Evolutionary conservation across 108 stramenopile genomes (phyloP).

Genomic region (Skeletonema marinoi): DNA sequence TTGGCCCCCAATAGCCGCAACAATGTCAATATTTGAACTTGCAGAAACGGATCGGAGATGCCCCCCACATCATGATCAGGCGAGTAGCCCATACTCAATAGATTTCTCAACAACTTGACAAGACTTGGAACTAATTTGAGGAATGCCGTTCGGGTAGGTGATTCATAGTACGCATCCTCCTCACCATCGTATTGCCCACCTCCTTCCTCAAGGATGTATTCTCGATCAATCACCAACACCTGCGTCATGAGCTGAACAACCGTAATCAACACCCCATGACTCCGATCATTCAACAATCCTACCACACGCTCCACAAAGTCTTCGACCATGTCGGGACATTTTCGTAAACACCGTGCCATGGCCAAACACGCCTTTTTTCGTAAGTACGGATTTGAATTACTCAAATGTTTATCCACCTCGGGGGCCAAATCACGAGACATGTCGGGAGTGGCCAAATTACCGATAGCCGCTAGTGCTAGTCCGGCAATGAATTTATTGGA

Average conservation of each 20-base stretch:
- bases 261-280: slow-evolving; percentile 96
- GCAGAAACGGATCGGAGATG: slow-evolving; percentile 95
- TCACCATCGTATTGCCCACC: slow-evolving; percentile 41
- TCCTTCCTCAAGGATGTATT: slow-evolving; percentile 61
- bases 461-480: slow-evolving; percentile 96
- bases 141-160: slow-evolving; percentile 71
- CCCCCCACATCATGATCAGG: slow-evolving; percentile 97
- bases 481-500: slow-evolving; percentile 91
- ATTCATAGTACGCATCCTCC: slow-evolving; percentile 49
- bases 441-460: slow-evolving; percentile 96
- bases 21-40: slow-evolving; percentile 92
- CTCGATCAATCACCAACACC: slow-evolving; percentile 79
- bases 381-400: slow-evolving; percentile 80
- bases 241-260: slow-evolving; percentile 95
- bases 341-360: slow-evolving; percentile 89
- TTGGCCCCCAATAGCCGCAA: slow-evolving; percentile 88
- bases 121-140: slow-evolving; percentile 88
- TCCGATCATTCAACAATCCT: slow-evolving; percentile 90
- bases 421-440: slow-evolving; percentile 95
- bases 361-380: slow-evolving; percentile 98
- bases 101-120: slow-evolving; percentile 92
- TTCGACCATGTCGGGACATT: slow-evolving; percentile 97
- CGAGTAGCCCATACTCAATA: slow-evolving; percentile 90
- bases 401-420: slow-evolving; percentile 95
- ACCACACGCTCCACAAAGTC: slow-evolving; percentile 93